Conservation (phyloP, 768 basidiomycete species). For the Coprinopsis sp. region DNA sequence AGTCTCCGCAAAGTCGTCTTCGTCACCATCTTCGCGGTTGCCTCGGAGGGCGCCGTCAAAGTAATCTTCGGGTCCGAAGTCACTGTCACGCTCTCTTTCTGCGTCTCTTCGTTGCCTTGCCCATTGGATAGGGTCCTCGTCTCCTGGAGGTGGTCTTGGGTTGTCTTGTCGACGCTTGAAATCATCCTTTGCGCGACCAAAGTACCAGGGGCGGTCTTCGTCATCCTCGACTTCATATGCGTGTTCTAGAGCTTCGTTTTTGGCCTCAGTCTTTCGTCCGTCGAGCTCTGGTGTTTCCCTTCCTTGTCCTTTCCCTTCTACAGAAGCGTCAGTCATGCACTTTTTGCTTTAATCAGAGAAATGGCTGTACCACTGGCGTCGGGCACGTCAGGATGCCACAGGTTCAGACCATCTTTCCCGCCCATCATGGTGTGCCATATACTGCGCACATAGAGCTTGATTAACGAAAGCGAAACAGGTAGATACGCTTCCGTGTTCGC, state of each 20-base stretch:
- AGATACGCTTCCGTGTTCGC: constrained; percentile 87
- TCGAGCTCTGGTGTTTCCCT: constrained; percentile 38
- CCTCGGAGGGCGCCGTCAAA: constrained; percentile 64
- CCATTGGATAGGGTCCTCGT: constrained; percentile 80
- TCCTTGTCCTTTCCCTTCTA: constrained; percentile 17
- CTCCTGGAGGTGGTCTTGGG: constrained; percentile 33
- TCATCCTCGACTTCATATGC: constrained; percentile 36
- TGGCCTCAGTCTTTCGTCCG: constrained; percentile 26
- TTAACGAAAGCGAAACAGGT: constrained; percentile 77
- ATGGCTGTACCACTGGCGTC: constrained; percentile 31
- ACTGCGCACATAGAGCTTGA: constrained; percentile 78
- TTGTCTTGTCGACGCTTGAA: constrained; percentile 54
- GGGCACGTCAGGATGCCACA: constrained; percentile 61
- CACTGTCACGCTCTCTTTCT: constrained; percentile 67
- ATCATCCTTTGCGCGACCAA: constrained; percentile 79
- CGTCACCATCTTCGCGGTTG: constrained; percentile 55
- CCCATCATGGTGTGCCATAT: constrained; percentile 79
- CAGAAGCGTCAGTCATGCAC: neutral
- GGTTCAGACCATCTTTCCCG: constrained; percentile 58
- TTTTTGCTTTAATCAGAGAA: neutral
- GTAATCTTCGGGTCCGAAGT: constrained; percentile 80
- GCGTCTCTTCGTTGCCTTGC: constrained; percentile 68
- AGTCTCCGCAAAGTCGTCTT: constrained; percentile 75
- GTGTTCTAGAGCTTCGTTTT: constrained; percentile 26
- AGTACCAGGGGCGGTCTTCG: constrained; percentile 73